Evolutionary conservation across 2,329 filamentous ascomycete species (phyloP).

Genomic region (Lasiodiplodia sp.): DNA sequence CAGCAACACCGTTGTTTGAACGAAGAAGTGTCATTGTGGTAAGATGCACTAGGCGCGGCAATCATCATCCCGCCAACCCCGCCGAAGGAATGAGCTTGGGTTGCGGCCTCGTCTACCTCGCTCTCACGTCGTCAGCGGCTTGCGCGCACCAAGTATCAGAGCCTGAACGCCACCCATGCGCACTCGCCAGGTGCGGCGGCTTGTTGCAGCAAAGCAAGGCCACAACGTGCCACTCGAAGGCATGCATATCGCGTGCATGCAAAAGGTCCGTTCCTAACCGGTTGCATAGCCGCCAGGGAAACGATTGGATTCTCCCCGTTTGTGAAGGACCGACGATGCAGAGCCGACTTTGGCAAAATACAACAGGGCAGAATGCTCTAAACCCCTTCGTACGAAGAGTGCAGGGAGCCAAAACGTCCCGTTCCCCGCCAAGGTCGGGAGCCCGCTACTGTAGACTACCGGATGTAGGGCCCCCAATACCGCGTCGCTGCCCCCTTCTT

Average conservation of each 20-base stretch:
- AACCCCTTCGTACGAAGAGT: neutral
- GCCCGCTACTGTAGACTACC: slow-evolving; percentile 6
- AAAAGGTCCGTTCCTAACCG: neutral
- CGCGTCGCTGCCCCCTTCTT: neutral
- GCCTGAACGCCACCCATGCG: neutral
- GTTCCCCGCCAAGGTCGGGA: neutral
- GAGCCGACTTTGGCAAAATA: neutral
- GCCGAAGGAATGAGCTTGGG: neutral
- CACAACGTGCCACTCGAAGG: neutral
- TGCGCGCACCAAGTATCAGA: neutral
- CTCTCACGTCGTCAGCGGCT: slow-evolving; percentile 2
- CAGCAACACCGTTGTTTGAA: neutral
- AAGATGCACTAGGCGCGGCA: neutral
- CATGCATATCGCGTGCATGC: neutral
- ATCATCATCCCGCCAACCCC: neutral
- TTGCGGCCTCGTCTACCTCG: neutral
- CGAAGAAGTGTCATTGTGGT: neutral
- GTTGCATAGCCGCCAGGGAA: neutral
- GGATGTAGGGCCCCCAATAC: neutral
- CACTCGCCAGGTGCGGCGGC: neutral
- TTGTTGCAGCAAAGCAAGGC: neutral
- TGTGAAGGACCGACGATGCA: neutral
- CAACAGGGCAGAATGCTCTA: neutral
- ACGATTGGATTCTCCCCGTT: neutral
- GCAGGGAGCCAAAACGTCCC: neutral